phyloP scores from a whole-genome alignment of 1,284 basidiomycete genomes.

The Wallemia ichthyophaga region DNA sequence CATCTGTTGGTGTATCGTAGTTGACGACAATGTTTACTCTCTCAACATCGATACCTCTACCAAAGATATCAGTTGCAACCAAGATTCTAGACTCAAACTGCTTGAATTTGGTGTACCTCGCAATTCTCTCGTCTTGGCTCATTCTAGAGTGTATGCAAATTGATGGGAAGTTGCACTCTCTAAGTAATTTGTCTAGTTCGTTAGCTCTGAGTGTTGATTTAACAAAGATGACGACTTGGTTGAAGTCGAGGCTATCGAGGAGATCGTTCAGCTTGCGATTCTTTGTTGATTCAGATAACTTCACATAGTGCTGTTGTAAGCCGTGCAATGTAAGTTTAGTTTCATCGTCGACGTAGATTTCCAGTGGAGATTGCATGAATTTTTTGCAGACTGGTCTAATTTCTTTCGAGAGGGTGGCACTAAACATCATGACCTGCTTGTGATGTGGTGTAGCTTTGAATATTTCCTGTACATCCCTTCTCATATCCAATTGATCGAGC shows the following conservation, averaged over 20 bases:
- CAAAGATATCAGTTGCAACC: conserved; percentile 79
- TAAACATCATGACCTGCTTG: conserved; percentile 99
- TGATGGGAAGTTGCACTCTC: conserved; percentile 94
- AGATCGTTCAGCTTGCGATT: conserved; percentile 95
- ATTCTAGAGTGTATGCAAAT: conserved; percentile 92
- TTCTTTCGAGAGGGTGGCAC: conserved; percentile 88
- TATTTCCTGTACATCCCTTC: conserved; percentile 98
- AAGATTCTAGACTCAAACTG: conserved; percentile 96
- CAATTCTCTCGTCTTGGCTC: conserved; percentile 81
- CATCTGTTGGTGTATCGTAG: conserved; percentile 84
- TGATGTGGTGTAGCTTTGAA: conserved; percentile 98
- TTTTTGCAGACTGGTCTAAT: conserved; percentile 96
- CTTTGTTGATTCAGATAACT: conserved; percentile 77
- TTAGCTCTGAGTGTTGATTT: conserved; percentile 91
- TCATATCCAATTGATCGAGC: conserved; percentile 99
- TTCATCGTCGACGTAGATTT: conserved; percentile 99
- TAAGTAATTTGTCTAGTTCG: conserved; percentile 78
- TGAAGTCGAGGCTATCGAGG: conserved; percentile 89
- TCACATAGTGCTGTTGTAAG: conserved; percentile 93
- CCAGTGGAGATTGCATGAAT: conserved; percentile 97
- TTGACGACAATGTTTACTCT: conserved; percentile 91
- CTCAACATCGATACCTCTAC: conserved; percentile 79
- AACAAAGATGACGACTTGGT: conserved; percentile 97
- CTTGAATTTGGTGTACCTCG: conserved; percentile 96
- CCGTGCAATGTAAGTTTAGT: conserved; percentile 96